Base-by-base conservation (phyloP, 2,329 filamentous ascomycete species). In the Fusarium palustre region DNA sequence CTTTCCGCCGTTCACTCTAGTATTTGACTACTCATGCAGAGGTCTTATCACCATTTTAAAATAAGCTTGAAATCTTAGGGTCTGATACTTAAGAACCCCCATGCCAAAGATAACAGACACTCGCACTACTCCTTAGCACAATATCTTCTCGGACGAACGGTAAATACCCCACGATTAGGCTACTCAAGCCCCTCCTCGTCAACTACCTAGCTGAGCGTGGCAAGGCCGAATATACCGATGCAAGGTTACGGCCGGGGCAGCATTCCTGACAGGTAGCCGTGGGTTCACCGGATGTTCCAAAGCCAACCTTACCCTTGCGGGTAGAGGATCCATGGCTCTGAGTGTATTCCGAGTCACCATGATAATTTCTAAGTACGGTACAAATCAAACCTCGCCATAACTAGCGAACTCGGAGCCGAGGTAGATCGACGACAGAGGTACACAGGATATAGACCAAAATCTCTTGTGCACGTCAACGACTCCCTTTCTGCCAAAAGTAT, bases 371-470 rank as follows among this genome's bases (percentile, higher is more conserved):
- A 46, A 46, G 25, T 46, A 46, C 7, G 20, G 16, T 18, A 28
- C 28, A 28, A 46, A 46, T 46, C 43, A 28, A 46, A 46, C 43
- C 11, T 46, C 43, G 10, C 25, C 47, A 43, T 58, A 46, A 15
- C 55, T 46, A 42, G 55, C 46, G 41, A 58, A 61, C 31, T 61
- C 58, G 1, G 58, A 61, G 13, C 50, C 50, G 8, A 61, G 50
- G 33, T 61, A 61, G n/a, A 61, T 45, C 58, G 6, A 61, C 58
- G 22, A 61, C 58, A 43, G 58, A 61, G 24, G 39, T 61, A 22
- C 58, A 61, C 3, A 61, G 43, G 24, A 56, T 61, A 22, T 61
- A 61, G 12, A 52, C 58, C 25, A 61, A 36, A 5, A 61, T 45
- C 56, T 61, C 58, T 61, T 61, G 48, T 61, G 58, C 15, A 47